phyloP scores from a whole-genome alignment of 2,329 filamentous ascomycete species.

The Colletotrichum salicis region DNA sequence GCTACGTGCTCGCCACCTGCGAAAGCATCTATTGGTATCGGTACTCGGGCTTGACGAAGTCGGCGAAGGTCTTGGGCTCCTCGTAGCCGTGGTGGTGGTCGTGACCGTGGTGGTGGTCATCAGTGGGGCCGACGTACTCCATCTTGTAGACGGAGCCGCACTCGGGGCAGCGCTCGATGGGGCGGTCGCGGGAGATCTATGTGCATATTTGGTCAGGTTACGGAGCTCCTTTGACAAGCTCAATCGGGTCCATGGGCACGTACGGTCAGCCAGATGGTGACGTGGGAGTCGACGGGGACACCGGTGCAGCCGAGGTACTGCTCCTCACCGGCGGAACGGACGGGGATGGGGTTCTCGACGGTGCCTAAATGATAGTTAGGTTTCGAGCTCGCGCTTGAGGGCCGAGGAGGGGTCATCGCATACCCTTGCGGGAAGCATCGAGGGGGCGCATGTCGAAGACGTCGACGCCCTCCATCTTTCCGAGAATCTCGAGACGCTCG shows the following conservation, averaged over 20 bases:
- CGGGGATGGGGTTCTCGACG: slow-evolving; percentile 86
- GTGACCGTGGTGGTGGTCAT: slow-evolving; percentile 71
- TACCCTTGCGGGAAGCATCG: slow-evolving; percentile 88
- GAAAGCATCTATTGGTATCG: slow-evolving; percentile 67
- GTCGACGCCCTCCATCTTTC: slow-evolving; percentile 99
- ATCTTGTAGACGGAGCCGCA: slow-evolving; percentile 98
- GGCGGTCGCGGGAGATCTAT: slow-evolving; percentile 87
- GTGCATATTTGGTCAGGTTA: slow-evolving; percentile 15
- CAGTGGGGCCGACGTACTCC: slow-evolving; percentile 89
- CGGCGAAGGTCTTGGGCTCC: slow-evolving; percentile 96
- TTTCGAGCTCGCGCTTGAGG: background rate
- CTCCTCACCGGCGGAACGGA: slow-evolving; percentile 93
- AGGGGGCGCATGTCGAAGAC: slow-evolving; percentile 98
- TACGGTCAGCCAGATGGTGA: slow-evolving; percentile 90
- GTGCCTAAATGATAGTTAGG: slow-evolving; percentile 70
- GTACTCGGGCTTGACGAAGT: slow-evolving; percentile 96
- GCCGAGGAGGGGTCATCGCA: slow-evolving; percentile 3
- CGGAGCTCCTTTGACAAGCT: background rate
- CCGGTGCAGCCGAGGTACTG: slow-evolving; percentile 98
- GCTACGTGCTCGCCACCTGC: slow-evolving; percentile 20
- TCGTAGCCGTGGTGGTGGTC: slow-evolving; percentile 71
- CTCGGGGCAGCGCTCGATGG: slow-evolving; percentile 94
- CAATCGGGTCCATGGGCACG: slow-evolving; percentile 47
- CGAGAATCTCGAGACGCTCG: slow-evolving; percentile 97
- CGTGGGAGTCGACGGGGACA: slow-evolving; percentile 90